These are phyloP conservation scores for Poa annua DNA, from an alignment of 176 grass and related monocot species.

Conservation along the genomic window DNA sequence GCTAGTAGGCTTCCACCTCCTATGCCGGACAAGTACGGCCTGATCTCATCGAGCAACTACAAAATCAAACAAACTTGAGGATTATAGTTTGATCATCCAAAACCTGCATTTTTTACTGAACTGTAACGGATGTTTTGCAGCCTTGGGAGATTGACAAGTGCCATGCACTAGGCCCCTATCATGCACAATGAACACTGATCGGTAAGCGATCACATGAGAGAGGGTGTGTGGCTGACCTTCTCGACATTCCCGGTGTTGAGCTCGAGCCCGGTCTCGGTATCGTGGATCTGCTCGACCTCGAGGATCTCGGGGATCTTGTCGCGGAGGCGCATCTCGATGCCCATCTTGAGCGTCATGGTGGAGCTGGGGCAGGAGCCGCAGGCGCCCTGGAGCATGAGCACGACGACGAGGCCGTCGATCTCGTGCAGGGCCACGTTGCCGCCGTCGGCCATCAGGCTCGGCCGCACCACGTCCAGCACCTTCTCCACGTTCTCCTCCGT, in stretches of 20 bases:
- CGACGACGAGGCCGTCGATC: slow-evolving; percentile 91
- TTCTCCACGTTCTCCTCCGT: slow-evolving; percentile 92
- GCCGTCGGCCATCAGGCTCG: slow-evolving; percentile 89
- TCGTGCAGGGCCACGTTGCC: slow-evolving; percentile 94
- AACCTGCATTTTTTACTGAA: not conserved
- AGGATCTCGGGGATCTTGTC: slow-evolving; percentile 96
- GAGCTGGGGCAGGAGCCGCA: slow-evolving; percentile 98
- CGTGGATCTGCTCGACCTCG: slow-evolving; percentile 83
- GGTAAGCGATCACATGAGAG: not conserved
- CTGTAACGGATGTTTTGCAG: not conserved
- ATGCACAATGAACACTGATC: not conserved
- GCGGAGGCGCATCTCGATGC: slow-evolving; percentile 85
- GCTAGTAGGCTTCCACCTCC: slow-evolving; percentile 83
- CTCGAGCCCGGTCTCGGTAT: slow-evolving; percentile 93
- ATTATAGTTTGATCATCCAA: not conserved
- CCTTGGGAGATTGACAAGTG: not conserved
- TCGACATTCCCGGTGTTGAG: slow-evolving; percentile 82
- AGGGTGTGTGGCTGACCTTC: slow-evolving; percentile 59
- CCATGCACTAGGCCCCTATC: too few species aligned
- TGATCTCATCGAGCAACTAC: slow-evolving; percentile 91
- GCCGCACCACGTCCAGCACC: slow-evolving; percentile 82
- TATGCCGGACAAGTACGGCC: slow-evolving; percentile 87
- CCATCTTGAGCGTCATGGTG: slow-evolving; percentile 98
- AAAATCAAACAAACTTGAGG: slow-evolving; percentile 33
- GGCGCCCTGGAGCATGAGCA: slow-evolving; percentile 91